A percentile compares a stretch with the other conserved stretches of the same genome.
Conservation (phyloP, 2,329 filamentous ascomycete genomes). For the Aspergillus sp. region DNA sequence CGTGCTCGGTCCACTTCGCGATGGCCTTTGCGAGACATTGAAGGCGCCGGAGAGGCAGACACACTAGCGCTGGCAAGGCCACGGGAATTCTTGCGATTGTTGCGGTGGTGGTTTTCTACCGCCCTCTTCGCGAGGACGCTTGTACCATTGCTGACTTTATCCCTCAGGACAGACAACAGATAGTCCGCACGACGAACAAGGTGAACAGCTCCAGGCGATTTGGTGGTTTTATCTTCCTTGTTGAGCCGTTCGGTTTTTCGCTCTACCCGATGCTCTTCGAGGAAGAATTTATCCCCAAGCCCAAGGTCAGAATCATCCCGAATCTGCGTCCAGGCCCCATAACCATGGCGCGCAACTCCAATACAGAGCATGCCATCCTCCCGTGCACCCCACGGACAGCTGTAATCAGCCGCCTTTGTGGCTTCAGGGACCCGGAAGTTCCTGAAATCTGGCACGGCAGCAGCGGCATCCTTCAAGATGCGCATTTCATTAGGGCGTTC, state of each 20-base stretch:
- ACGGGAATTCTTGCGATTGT: slow-evolving; percentile 69
- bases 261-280: slow-evolving; percentile 97
- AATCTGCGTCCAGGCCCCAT: slow-evolving; percentile 92
- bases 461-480: slow-evolving; percentile 71
- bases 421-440: slow-evolving; percentile 87
- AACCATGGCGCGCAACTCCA: slow-evolving; percentile 88
- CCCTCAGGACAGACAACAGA: slow-evolving; percentile 86
- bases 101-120: slow-evolving; percentile 89
- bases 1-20: slow-evolving; percentile 39
- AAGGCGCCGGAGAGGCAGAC: slow-evolving; percentile 43
- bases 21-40: slow-evolving; percentile 35
- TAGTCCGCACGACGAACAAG: slow-evolving; percentile 93
- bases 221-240: slow-evolving; percentile 52
- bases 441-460: slow-evolving; percentile 60
- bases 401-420: slow-evolving; percentile 86
- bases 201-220: slow-evolving; percentile 95
- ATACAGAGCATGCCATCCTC: slow-evolving; percentile 97
- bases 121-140: slow-evolving; percentile 66
- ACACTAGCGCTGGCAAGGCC: slow-evolving; percentile 32
- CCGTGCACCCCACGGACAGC: slow-evolving; percentile 82
- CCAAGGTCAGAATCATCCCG: slow-evolving; percentile 84
- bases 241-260: slow-evolving; percentile 86
- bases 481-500: slow-evolving; percentile 87
- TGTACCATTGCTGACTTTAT: slow-evolving; percentile 67
- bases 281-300: slow-evolving; percentile 85